phyloP scores from a whole-genome alignment of 371 early-diverging fungal species.

The Actinomucor elegans region DNA sequence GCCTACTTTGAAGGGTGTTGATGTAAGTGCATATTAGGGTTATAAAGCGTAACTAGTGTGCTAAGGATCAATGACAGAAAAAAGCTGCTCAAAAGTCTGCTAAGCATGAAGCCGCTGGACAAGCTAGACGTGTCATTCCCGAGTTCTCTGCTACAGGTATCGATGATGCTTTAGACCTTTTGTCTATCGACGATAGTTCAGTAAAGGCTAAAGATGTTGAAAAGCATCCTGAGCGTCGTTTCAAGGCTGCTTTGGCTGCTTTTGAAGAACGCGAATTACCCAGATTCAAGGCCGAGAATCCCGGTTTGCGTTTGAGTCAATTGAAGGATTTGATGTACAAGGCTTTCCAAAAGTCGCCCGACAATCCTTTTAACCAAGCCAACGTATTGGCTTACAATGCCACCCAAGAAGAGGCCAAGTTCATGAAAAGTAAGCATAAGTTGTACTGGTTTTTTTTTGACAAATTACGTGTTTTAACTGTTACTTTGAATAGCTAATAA shows the following conservation, averaged over 20 bases:
- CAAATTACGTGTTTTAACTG: not conserved
- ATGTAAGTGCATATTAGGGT: conserved; percentile 14
- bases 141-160: conserved; percentile 73
- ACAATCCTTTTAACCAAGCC: conserved; percentile 85
- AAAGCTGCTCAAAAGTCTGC: conserved; percentile 57
- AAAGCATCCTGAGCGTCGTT: conserved; percentile 83
- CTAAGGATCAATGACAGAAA: conserved; percentile 15
- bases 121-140: conserved; percentile 54
- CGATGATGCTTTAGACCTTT: conserved; percentile 78
- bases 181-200: conserved; percentile 38
- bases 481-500: conserved; percentile 15
- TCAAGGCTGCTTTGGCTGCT: conserved; percentile 76
- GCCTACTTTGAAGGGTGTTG: conserved; percentile 28
- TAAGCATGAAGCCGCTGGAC: conserved; percentile 45
- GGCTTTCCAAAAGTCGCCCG: conserved; percentile 80
- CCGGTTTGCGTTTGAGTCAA: conserved; percentile 74
- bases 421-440: conserved; percentile 39
- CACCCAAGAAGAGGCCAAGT: conserved; percentile 54
- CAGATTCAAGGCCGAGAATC: conserved; percentile 68
- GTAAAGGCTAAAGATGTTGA: conserved; percentile 63
- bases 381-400: conserved; percentile 73
- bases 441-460: not conserved
- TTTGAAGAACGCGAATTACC: conserved; percentile 68
- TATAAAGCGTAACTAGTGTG: not conserved
- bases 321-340: conserved; percentile 76